Base-by-base conservation (phyloP, 2,329 filamentous ascomycete genomes). In the Ceratocystis lukuohia region DNA sequence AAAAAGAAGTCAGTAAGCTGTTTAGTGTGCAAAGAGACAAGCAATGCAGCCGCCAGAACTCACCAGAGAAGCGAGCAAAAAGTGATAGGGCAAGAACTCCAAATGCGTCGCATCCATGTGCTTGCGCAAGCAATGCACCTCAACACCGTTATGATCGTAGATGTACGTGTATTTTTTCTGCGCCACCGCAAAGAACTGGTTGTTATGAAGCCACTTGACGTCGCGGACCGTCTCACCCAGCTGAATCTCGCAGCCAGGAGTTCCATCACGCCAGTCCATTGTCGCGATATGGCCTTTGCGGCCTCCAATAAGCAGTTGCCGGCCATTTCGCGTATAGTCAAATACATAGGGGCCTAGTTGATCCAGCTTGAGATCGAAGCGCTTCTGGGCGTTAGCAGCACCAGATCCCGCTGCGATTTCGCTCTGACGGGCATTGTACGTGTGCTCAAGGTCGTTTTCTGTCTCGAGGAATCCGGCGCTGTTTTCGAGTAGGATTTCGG, bases 141-240 rank as follows among this genome's bases (percentile, higher is more conserved):
- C 94, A 22, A 96, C 89, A 64, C 94, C 94, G 66, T 89, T 84
- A 67, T 85, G 82, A 72, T 96, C 94, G 78, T 99, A 99, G 70
- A 99, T 96, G 78, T 96, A 99, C 70, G 94, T 89, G 71, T 94
- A 88, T 77, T 93, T 94, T 80, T 96, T 96, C 77, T 99, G 93
- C 57, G 94, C 91, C 12, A 96, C 91, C 0, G 93, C 93, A 76
- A 97, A 96, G 76, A 85, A 88, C 71, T 96, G 91, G 75, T 94
- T 92, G 74, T 96, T 96, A 77, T 96, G 91, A 71, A 97, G 80
- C 89, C 91, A 99, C 73, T 87, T 88, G 30, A 88, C 88, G 76
- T 96, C 93, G 64, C 93, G 82, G 12, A 97, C 82, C 0, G 91
- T 97, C 79, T 99, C 94, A 63, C 87, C 85, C 69, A 99, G 80